Evolutionary conservation across 148 eudicot species (phyloP).

Genomic region (Heliamphora exappendiculata): DNA sequence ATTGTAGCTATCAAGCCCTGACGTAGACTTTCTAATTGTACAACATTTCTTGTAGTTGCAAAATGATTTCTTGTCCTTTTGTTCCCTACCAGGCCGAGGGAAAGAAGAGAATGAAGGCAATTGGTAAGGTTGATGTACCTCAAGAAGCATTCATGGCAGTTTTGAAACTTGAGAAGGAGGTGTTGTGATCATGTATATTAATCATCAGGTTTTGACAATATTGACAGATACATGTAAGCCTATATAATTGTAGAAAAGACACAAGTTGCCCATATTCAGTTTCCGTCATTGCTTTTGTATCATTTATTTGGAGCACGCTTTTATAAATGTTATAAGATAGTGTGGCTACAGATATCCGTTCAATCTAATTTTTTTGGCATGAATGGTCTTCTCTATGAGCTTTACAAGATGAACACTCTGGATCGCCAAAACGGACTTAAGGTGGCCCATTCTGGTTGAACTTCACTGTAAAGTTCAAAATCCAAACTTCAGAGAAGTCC

Average conservation of each 20-base stretch:
- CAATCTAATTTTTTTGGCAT: too few relatives aligned
- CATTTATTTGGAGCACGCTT: background rate
- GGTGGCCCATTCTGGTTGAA: too few relatives aligned
- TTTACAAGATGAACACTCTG: too few relatives aligned
- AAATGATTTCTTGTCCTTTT: background rate
- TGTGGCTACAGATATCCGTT: too few relatives aligned
- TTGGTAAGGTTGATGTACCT: slow-evolving; percentile 90
- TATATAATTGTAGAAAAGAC: background rate
- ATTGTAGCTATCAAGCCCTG: too few relatives aligned
- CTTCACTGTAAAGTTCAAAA: too few relatives aligned
- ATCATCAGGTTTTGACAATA: slow-evolving; percentile 10
- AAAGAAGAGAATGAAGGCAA: slow-evolving; percentile 94
- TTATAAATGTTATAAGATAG: too few relatives aligned
- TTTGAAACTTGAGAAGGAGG: slow-evolving; percentile 94
- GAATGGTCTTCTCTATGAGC: too few relatives aligned
- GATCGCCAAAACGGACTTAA: too few relatives aligned
- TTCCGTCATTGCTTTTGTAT: background rate
- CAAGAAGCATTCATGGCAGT: slow-evolving; percentile 99
- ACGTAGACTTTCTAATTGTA: too few relatives aligned
- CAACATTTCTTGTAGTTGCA: background rate
- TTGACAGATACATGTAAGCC: background rate
- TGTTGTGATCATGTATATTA: slow-evolving; percentile 37
- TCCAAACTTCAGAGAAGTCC: too few relatives aligned
- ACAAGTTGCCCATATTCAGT: background rate
- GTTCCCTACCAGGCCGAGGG: slow-evolving; percentile 72